These are phyloP conservation scores for Acer yangbiense DNA, from an alignment of 345 rosid species.

Conservation along the genomic window DNA sequence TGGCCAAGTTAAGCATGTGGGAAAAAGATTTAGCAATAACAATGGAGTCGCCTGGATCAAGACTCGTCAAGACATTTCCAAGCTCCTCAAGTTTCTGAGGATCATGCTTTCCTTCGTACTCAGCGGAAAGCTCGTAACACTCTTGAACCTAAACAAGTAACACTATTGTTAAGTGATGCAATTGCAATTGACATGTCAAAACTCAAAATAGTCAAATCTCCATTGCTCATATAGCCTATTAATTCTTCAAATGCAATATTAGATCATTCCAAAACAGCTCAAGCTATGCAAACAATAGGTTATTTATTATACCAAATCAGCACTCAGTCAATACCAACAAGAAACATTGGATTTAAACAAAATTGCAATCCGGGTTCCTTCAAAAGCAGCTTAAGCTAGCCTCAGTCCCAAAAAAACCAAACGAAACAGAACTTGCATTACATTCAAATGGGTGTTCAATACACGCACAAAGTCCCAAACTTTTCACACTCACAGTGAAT, in stretches of 20 bases:
- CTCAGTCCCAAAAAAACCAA: neutral
- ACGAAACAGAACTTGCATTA: neutral
- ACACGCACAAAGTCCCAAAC: neutral
- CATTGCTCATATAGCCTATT: neutral
- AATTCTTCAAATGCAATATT: neutral
- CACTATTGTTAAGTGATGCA: conserved; percentile 12
- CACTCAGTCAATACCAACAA: neutral
- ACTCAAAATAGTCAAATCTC: neutral
- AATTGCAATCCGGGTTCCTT: neutral
- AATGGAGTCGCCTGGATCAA: conserved; percentile 97
- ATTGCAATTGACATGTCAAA: neutral
- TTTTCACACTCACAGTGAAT: conserved; percentile 1
- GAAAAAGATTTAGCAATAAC: conserved; percentile 88
- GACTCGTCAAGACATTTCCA: conserved; percentile 77
- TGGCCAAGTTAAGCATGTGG: conserved; percentile 97
- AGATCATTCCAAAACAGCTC: conserved; percentile 7
- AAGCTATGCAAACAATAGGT: neutral
- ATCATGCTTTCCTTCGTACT: conserved; percentile 83
- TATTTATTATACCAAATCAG: neutral
- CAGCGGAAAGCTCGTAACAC: conserved; percentile 90
- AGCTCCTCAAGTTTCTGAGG: conserved; percentile 84
- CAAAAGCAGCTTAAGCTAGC: neutral
- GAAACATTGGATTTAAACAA: neutral
- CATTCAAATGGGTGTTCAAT: neutral
- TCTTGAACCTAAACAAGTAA: conserved; percentile 77